phyloP scores from a whole-genome alignment of 768 basidiomycete species.

The Lentinula lateritia region DNA sequence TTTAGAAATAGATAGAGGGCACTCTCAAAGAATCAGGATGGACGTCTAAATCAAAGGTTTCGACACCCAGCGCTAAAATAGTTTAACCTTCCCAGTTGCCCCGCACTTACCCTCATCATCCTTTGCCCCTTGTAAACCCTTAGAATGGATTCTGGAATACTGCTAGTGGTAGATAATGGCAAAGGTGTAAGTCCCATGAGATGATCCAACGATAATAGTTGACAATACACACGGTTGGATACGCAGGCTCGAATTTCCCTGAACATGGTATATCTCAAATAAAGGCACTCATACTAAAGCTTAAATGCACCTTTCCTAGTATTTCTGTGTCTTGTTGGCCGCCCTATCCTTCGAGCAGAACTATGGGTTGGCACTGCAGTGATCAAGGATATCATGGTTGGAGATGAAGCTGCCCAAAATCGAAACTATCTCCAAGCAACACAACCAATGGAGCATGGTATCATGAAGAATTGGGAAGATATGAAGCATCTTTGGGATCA shows the following conservation, averaged over 20 bases:
- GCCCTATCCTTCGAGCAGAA: conserved; percentile 95
- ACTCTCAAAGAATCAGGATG: background rate
- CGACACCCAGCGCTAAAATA: background rate
- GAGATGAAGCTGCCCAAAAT: conserved; percentile 92
- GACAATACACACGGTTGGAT: conserved; percentile 59
- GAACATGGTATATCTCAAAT: conserved; percentile 60
- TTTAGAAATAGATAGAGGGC: background rate
- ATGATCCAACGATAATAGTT: background rate
- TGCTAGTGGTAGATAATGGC: conserved; percentile 83
- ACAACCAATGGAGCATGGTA: conserved; percentile 99
- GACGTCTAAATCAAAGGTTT: background rate
- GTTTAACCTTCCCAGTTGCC: background rate
- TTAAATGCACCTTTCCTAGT: conserved; percentile 38
- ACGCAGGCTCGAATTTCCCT: conserved; percentile 92
- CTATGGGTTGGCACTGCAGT: conserved; percentile 81
- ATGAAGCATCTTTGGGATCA: conserved; percentile 99
- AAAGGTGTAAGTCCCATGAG: conserved; percentile 58
- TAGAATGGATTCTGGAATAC: conserved; percentile 41
- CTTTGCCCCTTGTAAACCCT: background rate
- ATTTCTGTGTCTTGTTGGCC: conserved; percentile 94
- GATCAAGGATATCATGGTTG: conserved; percentile 98
- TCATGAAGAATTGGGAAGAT: conserved; percentile 98
- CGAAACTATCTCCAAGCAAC: conserved; percentile 95
- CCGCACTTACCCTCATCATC: background rate
- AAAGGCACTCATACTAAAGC: background rate